Evolutionary conservation across 305 asterid species (phyloP).

Genomic region (Fraxinus baroniana): DNA sequence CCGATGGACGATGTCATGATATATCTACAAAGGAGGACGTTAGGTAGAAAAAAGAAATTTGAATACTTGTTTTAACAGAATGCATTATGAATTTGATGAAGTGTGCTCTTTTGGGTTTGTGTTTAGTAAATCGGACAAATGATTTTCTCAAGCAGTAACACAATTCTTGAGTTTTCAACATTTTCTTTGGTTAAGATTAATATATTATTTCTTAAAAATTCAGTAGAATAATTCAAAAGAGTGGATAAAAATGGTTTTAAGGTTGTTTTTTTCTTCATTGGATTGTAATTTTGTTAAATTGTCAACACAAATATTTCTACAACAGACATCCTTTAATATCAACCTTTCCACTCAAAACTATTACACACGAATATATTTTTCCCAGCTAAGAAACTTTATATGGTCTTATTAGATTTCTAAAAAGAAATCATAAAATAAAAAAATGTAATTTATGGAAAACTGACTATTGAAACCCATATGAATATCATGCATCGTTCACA

Average conservation of each 20-base stretch:
- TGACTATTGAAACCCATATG: slow-evolving; percentile 24
- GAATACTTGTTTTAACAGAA: neutral
- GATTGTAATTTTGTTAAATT: neutral
- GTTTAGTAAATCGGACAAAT: neutral
- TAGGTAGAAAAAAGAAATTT: neutral
- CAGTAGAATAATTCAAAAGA: neutral
- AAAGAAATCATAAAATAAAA: slow-evolving; percentile 23
- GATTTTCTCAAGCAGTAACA: neutral
- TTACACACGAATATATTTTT: slow-evolving; percentile 8
- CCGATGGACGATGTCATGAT: neutral
- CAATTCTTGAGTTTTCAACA: neutral
- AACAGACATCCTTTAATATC: neutral
- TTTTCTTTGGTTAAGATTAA: neutral
- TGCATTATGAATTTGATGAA: neutral
- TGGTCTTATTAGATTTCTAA: slow-evolving; percentile 37
- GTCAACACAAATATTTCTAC: neutral
- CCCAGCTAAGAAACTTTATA: slow-evolving; percentile 27
- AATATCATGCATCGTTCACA: slow-evolving; percentile 38
- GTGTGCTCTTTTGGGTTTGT: neutral
- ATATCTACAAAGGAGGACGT: neutral
- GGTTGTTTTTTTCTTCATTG: neutral
- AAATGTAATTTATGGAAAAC: slow-evolving; percentile 29
- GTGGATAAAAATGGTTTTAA: neutral
- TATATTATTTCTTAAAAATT: neutral
- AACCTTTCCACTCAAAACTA: neutral